These are phyloP conservation scores for Coprinopsis cinerea DNA, from an alignment of 768 basidiomycete species.

Conservation along the genomic window DNA sequence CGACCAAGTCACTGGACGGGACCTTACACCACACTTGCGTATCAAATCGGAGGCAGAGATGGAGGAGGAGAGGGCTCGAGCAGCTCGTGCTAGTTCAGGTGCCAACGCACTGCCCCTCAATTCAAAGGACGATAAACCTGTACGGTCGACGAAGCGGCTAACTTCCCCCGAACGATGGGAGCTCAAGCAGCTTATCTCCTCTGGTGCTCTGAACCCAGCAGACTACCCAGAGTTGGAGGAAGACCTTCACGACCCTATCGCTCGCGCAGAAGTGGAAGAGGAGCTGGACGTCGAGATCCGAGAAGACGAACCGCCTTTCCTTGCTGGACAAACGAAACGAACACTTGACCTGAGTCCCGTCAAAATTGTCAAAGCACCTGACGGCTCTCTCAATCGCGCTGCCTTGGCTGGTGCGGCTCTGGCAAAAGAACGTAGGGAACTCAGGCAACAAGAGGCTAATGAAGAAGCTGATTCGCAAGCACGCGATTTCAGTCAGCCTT, in stretches of 20 bases:
- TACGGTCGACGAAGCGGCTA: slow-evolving; percentile 80
- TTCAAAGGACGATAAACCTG: slow-evolving; percentile 45
- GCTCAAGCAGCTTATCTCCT: slow-evolving; percentile 97
- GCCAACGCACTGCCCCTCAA: slow-evolving; percentile 82
- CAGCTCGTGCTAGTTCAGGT: slow-evolving; percentile 66
- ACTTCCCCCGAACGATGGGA: slow-evolving; percentile 99
- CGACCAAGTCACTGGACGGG: slow-evolving; percentile 84
- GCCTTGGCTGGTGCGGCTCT: slow-evolving; percentile 90
- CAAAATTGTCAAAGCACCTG: slow-evolving; percentile 97
- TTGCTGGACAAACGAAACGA: slow-evolving; percentile 93
- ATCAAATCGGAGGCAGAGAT: slow-evolving; percentile 94
- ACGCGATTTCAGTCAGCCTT: slow-evolving; percentile 91
- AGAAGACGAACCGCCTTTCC: slow-evolving; percentile 94
- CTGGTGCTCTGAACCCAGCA: slow-evolving; percentile 84
- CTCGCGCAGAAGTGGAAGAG: slow-evolving; percentile 86
- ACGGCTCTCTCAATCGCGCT: slow-evolving; percentile 93
- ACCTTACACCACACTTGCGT: slow-evolving; percentile 90
- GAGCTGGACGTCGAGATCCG: slow-evolving; percentile 96
- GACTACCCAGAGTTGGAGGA: slow-evolving; percentile 94
- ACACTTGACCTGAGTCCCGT: slow-evolving; percentile 95
- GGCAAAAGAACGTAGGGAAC: slow-evolving; percentile 91
- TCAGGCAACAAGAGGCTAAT: slow-evolving; percentile 91
- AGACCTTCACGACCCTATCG: slow-evolving; percentile 69
- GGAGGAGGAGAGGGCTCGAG: slow-evolving; percentile 66
- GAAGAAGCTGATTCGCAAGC: slow-evolving; percentile 93